Base-by-base conservation (phyloP, 2,329 filamentous ascomycete genomes). In the Trichophaea hybrida region DNA sequence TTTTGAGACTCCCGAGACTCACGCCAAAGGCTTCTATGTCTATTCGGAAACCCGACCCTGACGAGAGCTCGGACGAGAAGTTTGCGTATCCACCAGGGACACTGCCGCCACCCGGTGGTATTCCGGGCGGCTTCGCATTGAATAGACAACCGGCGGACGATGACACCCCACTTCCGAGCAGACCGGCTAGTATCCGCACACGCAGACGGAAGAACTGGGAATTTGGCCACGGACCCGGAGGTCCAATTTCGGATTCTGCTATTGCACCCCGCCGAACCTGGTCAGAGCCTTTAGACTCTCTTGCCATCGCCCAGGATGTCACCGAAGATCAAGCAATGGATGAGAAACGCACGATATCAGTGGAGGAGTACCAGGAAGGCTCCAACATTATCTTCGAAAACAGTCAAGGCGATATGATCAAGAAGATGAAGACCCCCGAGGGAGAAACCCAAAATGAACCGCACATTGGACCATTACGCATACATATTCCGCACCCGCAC, bases 201-300 rank as follows among this genome's bases (percentile, higher is more conserved):
- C 61, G 80, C 81, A 83, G 80, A 68, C 77, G 77, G 69, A 86
- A 78, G 74, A 83, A 78, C 71, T 84, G 80, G 76, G 84, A 88
- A 64, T 79, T 80, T 62, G 83, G 79, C n/a, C 79, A 80, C 66
- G 86, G 83, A 1, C 84, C 86, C 2, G 93, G 93, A 62, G 93
- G 93, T 0, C 93, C 89, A 2, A 85, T 97, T 66, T 86, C 81
- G 62, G 83, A 94, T 69, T 95, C 91, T 38, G 93, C 93, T 31
- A 96, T 97, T 67, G 83, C 80, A 65, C 93, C 93, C 38, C 64
- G 44, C 69, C 59, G 50, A 67, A 64, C 61, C 57, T 8, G 58
- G 62, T 54, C 69, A 70, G 59, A 50, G 31, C 55, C 43, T n/a
- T 4, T 55, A 8, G 35, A 40, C 44, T 6, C 4, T 6, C 12